A percentile compares a stretch with the other conserved stretches of the same genome.
Evolutionary conservation across 768 basidiomycete species (phyloP).

Genomic region (Piloderma croceum): DNA sequence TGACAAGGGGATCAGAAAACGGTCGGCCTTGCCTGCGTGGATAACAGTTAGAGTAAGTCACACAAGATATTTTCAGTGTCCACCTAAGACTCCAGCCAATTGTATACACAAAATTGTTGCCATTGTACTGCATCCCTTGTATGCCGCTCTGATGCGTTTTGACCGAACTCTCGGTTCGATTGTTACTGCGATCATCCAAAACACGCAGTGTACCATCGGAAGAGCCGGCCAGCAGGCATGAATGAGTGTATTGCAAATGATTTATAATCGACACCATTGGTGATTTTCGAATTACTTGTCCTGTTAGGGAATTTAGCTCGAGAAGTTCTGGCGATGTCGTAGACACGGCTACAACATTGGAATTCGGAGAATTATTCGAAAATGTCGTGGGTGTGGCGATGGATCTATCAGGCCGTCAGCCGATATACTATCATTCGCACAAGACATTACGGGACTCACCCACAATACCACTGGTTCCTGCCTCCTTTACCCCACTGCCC

Average conservation of each 20-base stretch:
- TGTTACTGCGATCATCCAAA: conserved; percentile 56
- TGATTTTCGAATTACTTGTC: conserved; percentile 53
- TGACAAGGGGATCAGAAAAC: conserved; percentile 86
- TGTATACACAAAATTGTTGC: conserved; percentile 78
- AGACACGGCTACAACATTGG: conserved; percentile 55
- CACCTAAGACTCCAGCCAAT: conserved; percentile 87
- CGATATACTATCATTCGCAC: conserved; percentile 3
- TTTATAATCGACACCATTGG: conserved; percentile 52
- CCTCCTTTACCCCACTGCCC: conserved; percentile 85
- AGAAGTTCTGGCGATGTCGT: conserved; percentile 56
- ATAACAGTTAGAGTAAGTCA: conserved; percentile 6
- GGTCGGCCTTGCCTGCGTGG: conserved; percentile 73
- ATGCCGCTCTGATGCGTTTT: conserved; percentile 81
- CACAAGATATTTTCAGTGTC: neutral
- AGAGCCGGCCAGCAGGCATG: conserved; percentile 60
- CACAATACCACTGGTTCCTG: conserved; percentile 75
- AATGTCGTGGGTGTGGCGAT: conserved; percentile 32
- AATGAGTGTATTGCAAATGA: conserved; percentile 62
- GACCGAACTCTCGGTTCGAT: conserved; percentile 60
- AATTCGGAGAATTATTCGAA: conserved; percentile 45
- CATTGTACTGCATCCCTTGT: conserved; percentile 72
- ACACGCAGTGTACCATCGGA: conserved; percentile 69
- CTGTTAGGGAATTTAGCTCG: conserved; percentile 71
- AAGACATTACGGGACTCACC: conserved; percentile 38
- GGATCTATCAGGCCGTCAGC: conserved; percentile 20